These are phyloP conservation scores for Fraxinus dipetala DNA, from an alignment of 305 asterid species.

Conservation along the genomic window DNA sequence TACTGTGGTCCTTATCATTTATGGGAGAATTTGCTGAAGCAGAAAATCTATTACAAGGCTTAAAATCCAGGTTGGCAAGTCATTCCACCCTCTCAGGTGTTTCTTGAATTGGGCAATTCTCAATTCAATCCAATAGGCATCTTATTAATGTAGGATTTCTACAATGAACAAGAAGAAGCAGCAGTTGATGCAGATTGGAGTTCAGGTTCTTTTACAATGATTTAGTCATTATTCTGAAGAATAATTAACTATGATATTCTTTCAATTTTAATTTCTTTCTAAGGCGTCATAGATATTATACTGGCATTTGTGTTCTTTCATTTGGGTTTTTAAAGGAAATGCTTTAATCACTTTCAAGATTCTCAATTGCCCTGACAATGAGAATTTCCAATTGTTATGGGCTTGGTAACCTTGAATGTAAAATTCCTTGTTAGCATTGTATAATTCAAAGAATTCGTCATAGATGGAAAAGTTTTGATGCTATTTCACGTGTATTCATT, in stretches of 20 bases:
- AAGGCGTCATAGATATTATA: neutral
- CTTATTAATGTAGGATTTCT: constrained; percentile 48
- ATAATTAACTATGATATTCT: neutral
- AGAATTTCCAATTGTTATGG: neutral
- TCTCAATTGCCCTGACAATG: neutral
- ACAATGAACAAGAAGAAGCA: constrained; percentile 71
- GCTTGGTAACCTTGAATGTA: neutral
- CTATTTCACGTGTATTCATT: constrained; percentile 17
- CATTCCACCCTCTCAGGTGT: neutral
- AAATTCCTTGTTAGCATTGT: neutral
- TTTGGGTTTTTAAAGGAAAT: neutral
- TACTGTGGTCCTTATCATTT: constrained; percentile 63
- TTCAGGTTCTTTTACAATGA: constrained; percentile 51
- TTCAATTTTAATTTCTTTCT: neutral
- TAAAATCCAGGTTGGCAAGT: constrained; percentile 56
- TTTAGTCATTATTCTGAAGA: neutral
- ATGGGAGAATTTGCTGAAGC: constrained; percentile 55
- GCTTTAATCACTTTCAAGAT: neutral
- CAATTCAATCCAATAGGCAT: neutral
- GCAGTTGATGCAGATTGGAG: constrained; percentile 54
- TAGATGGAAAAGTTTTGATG: constrained; percentile 5
- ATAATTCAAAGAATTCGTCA: neutral
- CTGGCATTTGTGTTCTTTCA: neutral
- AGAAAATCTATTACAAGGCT: constrained; percentile 66
- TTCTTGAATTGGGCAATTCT: neutral